Percentiles rank a stretch among this genome's conserved stretches.
Evolutionary conservation across 75 land plant genomes (phyloP).

Genomic region (Selaginella tamariscina): DNA sequence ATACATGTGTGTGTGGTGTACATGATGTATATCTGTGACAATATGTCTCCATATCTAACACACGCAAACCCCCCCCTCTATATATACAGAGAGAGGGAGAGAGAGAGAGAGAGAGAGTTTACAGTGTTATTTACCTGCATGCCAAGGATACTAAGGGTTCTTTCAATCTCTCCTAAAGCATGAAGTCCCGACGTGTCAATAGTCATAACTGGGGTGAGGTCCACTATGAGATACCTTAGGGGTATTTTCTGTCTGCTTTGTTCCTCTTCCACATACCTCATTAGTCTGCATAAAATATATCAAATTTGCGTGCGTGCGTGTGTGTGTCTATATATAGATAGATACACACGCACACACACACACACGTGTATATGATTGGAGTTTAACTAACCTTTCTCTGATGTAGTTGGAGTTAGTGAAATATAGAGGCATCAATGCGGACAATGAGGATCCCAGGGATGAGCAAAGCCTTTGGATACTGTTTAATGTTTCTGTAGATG

Average conservation of each 20-base stretch:
- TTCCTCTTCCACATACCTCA: conserved; percentile 3
- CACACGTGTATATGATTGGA: background rate
- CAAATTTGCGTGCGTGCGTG: too few species aligned
- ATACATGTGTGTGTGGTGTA: too few species aligned
- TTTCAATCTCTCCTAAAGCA: background rate
- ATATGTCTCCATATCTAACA: too few species aligned
- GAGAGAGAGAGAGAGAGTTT: background rate
- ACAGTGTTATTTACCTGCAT: conserved; percentile 11
- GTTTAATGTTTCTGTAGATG: conserved; percentile 4
- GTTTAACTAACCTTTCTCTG: conserved; percentile 7
- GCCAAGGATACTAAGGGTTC: background rate
- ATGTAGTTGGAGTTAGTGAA: conserved; percentile 4
- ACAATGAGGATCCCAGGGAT: conserved; percentile 1
- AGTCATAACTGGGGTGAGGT: conserved; percentile 2
- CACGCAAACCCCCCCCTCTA: too few species aligned
- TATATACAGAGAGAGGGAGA: background rate
- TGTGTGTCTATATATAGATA: background rate
- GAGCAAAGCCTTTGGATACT: background rate
- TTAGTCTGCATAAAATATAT: background rate
- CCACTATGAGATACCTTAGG: background rate
- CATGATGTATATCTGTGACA: too few species aligned
- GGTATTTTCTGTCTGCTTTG: background rate
- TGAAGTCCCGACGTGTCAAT: conserved; percentile 11
- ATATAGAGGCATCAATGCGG: conserved; percentile 7
- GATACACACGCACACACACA: background rate